Base-by-base conservation (phyloP, 352 stramenopile genomes). In the Phytopythium montanum region DNA sequence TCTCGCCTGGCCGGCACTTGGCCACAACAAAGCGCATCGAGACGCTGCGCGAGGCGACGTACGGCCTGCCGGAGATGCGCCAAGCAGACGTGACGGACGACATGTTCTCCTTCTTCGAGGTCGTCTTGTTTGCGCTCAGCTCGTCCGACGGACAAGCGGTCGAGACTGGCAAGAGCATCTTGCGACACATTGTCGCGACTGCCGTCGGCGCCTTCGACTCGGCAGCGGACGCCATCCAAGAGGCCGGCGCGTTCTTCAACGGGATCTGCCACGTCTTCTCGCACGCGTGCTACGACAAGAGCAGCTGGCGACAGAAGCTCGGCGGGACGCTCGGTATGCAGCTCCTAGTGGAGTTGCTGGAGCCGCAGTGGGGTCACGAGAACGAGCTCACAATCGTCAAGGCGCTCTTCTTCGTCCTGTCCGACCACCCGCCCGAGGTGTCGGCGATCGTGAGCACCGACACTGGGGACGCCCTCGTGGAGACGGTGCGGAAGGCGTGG, bases 201-300 rank as follows among this genome's bases (percentile, higher is more conserved):
- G 71, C 69, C 6, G 59, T 82, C 1, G 59, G 52, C 31, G 58
- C 72, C 23, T 85, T 82, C 58, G 64, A 66, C 26, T 78, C 74
- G 0, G 51, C 50, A 23, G 66, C 65, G 5, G 19, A 68, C 16
- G 79, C 80, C 44, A 64, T 85, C n/a, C 65, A 90, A 51, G 62
- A 76, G 23, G 80, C 76, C 3, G 87, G 87, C 12, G 85, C 66
- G 13, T 64, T 95, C 33, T 82, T 95, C 55, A 92, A 90, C 56
- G 76, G 59, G 13, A 78, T 94, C 54, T 92, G 83, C 42, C 81
- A 92, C 13, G 75, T 94, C 12, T 93, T 95, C 61, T 73, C 77
- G 18, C 88, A 96, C 28, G 81, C 80, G 2, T 96, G 86, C 49
- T 96, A 94, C 44, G 85, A 95, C 62, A 95, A 95, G 64, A 75